These are phyloP conservation scores for Fragaria ananassa DNA, from an alignment of 306 rosid genomes.

Conservation along the genomic window DNA sequence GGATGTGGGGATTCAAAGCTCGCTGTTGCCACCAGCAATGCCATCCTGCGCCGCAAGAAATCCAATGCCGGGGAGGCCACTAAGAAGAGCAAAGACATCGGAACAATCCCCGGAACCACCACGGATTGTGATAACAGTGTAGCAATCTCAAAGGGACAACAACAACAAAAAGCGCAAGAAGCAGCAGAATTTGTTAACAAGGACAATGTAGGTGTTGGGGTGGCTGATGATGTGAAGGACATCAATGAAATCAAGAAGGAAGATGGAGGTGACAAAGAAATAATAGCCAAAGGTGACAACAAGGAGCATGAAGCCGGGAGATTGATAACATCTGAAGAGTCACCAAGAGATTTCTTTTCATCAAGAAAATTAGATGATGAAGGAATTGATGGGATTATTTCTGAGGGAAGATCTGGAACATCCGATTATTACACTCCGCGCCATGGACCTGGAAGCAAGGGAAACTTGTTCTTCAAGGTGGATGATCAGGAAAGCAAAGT, in stretches of 20 bases:
- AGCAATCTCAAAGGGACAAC: not conserved
- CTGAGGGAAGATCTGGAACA: slow-evolving; percentile 33
- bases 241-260: slow-evolving; percentile 13
- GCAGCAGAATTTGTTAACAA: not conserved
- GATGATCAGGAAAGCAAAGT: not conserved
- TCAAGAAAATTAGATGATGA: slow-evolving; percentile 30
- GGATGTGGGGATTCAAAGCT: slow-evolving; percentile 84
- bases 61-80: slow-evolving; percentile 10
- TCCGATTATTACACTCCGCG: slow-evolving; percentile 33
- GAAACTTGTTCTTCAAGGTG: not conserved
- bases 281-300: slow-evolving; percentile 5
- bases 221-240: slow-evolving; percentile 17
- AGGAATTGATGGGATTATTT: slow-evolving; percentile 25
- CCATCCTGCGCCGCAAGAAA: slow-evolving; percentile 48
- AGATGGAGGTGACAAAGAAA: slow-evolving; percentile 13
- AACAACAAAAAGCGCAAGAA: not conserved
- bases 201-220: not conserved
- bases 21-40: slow-evolving; percentile 56
- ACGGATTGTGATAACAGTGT: slow-evolving; percentile 11
- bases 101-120: slow-evolving; percentile 16
- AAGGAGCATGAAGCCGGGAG: slow-evolving; percentile 16
- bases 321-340: slow-evolving; percentile 21
- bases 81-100: slow-evolving; percentile 29
- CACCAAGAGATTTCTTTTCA: slow-evolving; percentile 24
- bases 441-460: slow-evolving; percentile 26